Base-by-base conservation (phyloP, 2,329 filamentous ascomycete species). In the Fusarium lateritium region DNA sequence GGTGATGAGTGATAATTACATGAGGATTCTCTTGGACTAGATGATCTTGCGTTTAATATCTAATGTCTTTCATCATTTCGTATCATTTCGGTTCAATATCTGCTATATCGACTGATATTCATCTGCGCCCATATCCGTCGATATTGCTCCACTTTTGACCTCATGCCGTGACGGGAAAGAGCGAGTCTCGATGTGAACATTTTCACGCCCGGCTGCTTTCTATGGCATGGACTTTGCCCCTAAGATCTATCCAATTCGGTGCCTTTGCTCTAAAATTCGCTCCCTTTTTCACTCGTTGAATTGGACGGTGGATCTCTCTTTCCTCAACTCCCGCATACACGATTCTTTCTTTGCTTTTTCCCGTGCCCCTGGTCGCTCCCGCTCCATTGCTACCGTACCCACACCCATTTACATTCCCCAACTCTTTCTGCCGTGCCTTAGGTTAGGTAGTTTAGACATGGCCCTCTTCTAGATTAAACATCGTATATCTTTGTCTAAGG, bases 271-370 rank as follows among this genome's bases (percentile, higher is more conserved):
- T 43, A 17, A 64, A 58, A 57, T n/a, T 50, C 21, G 28, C 39
- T 39, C 26, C 56, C 56, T 49, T 24, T 43, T 39, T 19, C 34
- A 36, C 53, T 55, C 45, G 24, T 53, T 47, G 22, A 22, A 24
- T 19, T 36, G 31, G 40, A 47, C 31, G 34, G 47, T 64, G 58
- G 69, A 60, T 62, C 51, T 65, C 54, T 62, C 59, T 65, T 70
- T 56, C 54, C 62, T 65, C 61, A 47, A 19, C 38, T 45, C 59
- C 63, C 43, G 65, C 71, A 74, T 73, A 73, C 70, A 73, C 70
- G 71, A 73, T 57, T 67, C 31, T 58, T 50, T 73, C 24, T 49
- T 73, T 73, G 65, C 70, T 73, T 73, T 73, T 73, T 62, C 24
- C 54, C 50, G 59, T 69, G 42, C 62, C 61, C 71, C 67, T 68